Conservation (phyloP, 306 rosid genomes). For the Medicago lupulina region DNA sequence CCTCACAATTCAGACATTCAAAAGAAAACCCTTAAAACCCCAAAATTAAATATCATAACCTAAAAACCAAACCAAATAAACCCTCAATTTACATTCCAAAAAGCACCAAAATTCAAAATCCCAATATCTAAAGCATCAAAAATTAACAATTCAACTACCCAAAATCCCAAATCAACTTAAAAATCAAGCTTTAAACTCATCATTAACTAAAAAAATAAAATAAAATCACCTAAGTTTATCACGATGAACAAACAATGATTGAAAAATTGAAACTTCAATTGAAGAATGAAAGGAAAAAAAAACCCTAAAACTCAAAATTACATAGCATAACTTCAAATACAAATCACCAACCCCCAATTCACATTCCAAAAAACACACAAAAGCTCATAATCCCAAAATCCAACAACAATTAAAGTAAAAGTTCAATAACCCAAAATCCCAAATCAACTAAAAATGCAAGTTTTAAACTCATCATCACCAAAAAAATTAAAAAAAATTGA, state of each 20-base stretch:
- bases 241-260: too few species aligned
- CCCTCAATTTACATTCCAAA: constrained; percentile 26
- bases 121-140: constrained; percentile 2
- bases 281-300: too few species aligned
- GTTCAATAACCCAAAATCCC: constrained; percentile 5
- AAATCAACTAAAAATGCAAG: constrained; percentile 9
- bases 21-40: constrained; percentile 9
- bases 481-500: neutral
- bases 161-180: neutral
- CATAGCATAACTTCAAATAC: too few species aligned
- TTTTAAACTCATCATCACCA: constrained; percentile 29
- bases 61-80: neutral
- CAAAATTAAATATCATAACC: constrained; percentile 25
- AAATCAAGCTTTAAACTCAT: constrained; percentile 28
- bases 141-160: neutral
- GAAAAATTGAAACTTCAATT: too few species aligned
- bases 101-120: constrained; percentile 20
- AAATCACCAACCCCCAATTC: too few species aligned
- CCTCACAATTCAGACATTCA: neutral
- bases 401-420: neutral
- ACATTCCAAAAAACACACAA: neutral
- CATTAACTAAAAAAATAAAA: neutral
- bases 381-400: constrained; percentile 25
- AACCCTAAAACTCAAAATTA: too few species aligned
- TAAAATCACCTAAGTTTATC: neutral